phyloP scores from a whole-genome alignment of 2,329 filamentous ascomycete genomes.

The Ophiosphaerella korrae region DNA sequence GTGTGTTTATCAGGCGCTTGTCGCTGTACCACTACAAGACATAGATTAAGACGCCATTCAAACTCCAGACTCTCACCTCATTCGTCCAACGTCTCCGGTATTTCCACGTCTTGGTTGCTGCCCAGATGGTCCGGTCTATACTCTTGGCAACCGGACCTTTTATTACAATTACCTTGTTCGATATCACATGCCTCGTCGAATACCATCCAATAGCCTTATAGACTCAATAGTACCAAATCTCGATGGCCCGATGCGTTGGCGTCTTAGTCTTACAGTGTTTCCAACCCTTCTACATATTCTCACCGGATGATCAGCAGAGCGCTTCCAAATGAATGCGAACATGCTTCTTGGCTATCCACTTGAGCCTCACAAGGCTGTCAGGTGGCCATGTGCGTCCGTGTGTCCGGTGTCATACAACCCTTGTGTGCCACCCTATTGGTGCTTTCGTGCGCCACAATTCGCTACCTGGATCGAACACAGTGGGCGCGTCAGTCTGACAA shows the following conservation, averaged over 20 bases:
- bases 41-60: neutral
- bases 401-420: constrained; percentile 13
- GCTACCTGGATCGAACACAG: neutral
- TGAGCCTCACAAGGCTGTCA: constrained; percentile 18
- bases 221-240: no score
- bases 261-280: neutral
- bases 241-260: neutral
- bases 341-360: constrained; percentile 11
- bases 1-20: constrained; percentile 1
- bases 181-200: neutral
- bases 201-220: neutral
- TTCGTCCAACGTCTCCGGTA: neutral
- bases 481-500: no score
- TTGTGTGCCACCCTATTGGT: constrained; percentile 17
- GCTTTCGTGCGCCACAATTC: constrained; percentile 7
- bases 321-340: neutral
- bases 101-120: constrained; percentile 3
- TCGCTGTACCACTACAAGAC: constrained; percentile 5
- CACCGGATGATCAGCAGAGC: constrained; percentile 10
- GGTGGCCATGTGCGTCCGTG: constrained; percentile 20
- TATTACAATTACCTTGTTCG: neutral
- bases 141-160: constrained; percentile 8
- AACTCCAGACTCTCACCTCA: neutral
- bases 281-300: constrained; percentile 4
- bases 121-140: constrained; percentile 2